A percentile compares a stretch with the other conserved stretches of the same genome.
Conservation (phyloP, 2,329 filamentous ascomycete genomes). For the Botrytis fragariae region DNA sequence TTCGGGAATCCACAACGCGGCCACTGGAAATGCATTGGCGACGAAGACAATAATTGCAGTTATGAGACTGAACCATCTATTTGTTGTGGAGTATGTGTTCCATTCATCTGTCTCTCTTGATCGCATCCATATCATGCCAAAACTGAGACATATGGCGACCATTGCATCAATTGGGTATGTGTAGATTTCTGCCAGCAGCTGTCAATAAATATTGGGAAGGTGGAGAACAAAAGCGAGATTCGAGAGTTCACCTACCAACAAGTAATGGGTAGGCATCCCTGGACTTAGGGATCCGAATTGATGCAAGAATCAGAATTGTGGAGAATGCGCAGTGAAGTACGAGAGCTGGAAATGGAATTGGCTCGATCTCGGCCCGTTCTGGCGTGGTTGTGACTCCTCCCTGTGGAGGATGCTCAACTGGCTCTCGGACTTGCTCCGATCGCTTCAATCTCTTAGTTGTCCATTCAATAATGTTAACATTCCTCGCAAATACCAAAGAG, state of each 20-base stretch:
- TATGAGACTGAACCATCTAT: slow-evolving; percentile 16
- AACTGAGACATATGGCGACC: slow-evolving; percentile 31
- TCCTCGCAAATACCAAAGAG: slow-evolving; percentile 41
- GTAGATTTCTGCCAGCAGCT: slow-evolving; percentile 36
- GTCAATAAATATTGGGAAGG: slow-evolving; percentile 34
- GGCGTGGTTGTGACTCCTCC: slow-evolving; percentile 34
- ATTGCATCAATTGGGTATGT: slow-evolving; percentile 43
- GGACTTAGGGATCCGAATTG: slow-evolving; percentile 3
- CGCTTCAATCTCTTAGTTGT: slow-evolving; percentile 30
- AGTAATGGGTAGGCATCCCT: slow-evolving; percentile 20
- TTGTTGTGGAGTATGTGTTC: slow-evolving; percentile 5
- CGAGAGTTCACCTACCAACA: background rate
- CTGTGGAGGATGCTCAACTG: slow-evolving; percentile 25
- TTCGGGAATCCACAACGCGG: slow-evolving; percentile 11
- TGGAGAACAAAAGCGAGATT: background rate
- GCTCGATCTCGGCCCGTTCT: background rate
- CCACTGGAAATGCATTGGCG: slow-evolving; percentile 8
- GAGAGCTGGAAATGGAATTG: slow-evolving; percentile 28
- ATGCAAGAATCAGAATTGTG: slow-evolving; percentile 24
- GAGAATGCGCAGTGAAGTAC: slow-evolving; percentile 24
- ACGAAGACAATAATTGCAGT: slow-evolving; percentile 16
- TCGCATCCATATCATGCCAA: slow-evolving; percentile 15
- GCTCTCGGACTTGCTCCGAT: slow-evolving; percentile 24
- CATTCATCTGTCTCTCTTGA: background rate
- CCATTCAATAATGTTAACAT: slow-evolving; percentile 42